phyloP scores from a whole-genome alignment of 305 asterid genomes.

The Fraxinus paxiana region DNA sequence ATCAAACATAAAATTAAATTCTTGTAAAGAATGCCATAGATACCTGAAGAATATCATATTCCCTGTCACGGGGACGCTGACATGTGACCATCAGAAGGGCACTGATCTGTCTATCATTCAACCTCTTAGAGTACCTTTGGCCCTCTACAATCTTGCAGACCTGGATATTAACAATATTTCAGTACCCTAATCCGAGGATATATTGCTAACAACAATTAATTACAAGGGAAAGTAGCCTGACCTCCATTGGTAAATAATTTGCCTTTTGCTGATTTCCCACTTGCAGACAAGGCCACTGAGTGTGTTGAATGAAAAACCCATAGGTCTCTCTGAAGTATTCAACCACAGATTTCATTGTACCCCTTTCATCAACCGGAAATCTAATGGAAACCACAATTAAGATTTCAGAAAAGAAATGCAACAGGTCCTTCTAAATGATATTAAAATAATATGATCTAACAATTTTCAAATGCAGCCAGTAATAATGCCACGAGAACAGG shows the following conservation, averaged over 20 bases:
- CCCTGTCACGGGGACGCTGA: slow-evolving; percentile 88
- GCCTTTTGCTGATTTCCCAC: slow-evolving; percentile 83
- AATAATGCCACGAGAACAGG: neutral
- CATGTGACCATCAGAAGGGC: slow-evolving; percentile 84
- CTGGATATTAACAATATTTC: slow-evolving; percentile 30
- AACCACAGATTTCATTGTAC: slow-evolving; percentile 76
- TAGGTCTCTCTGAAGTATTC: slow-evolving; percentile 76
- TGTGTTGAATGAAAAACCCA: slow-evolving; percentile 66
- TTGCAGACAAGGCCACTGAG: slow-evolving; percentile 82
- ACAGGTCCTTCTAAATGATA: neutral
- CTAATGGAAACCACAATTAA: slow-evolving; percentile 33
- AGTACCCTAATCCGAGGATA: neutral
- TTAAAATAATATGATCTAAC: neutral
- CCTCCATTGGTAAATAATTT: slow-evolving; percentile 96
- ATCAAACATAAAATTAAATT: neutral
- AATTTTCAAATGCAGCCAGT: neutral
- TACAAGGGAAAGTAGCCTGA: slow-evolving; percentile 21
- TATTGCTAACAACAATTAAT: neutral
- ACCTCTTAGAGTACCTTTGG: slow-evolving; percentile 82
- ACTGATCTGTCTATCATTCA: slow-evolving; percentile 84
- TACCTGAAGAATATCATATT: slow-evolving; percentile 70
- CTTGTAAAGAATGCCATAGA: neutral
- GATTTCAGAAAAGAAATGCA: slow-evolving; percentile 14
- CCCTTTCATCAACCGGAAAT: slow-evolving; percentile 74
- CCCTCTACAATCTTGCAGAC: slow-evolving; percentile 93